These are phyloP conservation scores for Mortierella alpina DNA, from an alignment of 192 early-diverging fungal genomes.

Conservation along the genomic window DNA sequence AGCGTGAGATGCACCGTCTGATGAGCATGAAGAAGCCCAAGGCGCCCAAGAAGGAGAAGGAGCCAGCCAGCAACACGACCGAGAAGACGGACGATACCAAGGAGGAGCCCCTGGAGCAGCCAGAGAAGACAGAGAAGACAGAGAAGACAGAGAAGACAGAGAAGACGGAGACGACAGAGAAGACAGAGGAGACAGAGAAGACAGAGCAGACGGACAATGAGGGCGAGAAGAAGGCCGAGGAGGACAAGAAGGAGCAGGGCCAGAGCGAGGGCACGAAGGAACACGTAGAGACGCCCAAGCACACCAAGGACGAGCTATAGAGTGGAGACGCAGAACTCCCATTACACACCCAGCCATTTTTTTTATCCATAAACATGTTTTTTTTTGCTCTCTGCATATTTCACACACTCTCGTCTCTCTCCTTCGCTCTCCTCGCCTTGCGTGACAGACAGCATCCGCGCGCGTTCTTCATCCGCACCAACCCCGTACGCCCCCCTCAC, in stretches of 20 bases:
- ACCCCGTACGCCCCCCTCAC: neutral
- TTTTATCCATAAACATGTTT: too few relatives aligned
- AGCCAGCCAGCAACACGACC: conserved; percentile 29
- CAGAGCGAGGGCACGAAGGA: conserved; percentile 21
- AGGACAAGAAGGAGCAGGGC: conserved; percentile 34
- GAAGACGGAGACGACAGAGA: neutral
- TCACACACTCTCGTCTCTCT: neutral
- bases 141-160: neutral
- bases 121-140: neutral
- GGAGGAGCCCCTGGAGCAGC: neutral
- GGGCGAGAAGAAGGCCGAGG: conserved; percentile 30
- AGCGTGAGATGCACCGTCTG: conserved; percentile 64
- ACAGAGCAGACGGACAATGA: conserved; percentile 37
- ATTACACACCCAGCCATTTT: too few relatives aligned
- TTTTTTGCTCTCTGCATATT: neutral
- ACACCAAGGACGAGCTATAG: conserved; percentile 51
- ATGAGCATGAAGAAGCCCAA: conserved; percentile 71
- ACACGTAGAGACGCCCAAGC: conserved; percentile 20
- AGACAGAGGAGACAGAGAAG: neutral
- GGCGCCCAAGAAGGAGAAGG: conserved; percentile 55
- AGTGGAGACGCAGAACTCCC: neutral
- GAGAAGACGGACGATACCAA: conserved; percentile 32
- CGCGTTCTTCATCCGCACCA: too few relatives aligned
- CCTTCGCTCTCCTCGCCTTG: neutral
- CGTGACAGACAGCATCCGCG: too few relatives aligned